These are phyloP conservation scores for Paecilomyces sp. DNA, from an alignment of 2,329 filamentous ascomycete species.

Conservation along the genomic window DNA sequence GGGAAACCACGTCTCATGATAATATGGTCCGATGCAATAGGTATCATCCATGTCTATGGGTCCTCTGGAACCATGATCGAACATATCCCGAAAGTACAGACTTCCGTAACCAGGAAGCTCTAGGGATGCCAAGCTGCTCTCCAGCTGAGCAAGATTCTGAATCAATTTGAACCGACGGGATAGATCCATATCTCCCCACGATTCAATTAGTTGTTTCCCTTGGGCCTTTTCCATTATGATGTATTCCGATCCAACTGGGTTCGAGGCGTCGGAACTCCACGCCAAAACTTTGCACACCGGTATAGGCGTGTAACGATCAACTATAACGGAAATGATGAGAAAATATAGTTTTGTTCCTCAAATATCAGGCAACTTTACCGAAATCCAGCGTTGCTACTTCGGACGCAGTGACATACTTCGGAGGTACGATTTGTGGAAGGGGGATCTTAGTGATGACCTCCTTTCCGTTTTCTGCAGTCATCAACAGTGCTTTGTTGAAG, in stretches of 20 bases:
- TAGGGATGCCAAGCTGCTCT: constrained; percentile 16
- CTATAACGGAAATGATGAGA: constrained; percentile 5
- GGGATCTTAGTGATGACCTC: constrained; percentile 18
- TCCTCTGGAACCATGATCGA: not conserved
- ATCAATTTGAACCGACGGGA: constrained; percentile 17
- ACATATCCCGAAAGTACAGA: constrained; percentile 18
- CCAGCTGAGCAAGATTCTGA: constrained; percentile 16
- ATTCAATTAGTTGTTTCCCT: constrained; percentile 18
- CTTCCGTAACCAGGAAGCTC: constrained; percentile 21
- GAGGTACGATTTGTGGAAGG: constrained; percentile 10
- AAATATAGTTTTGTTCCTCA: not conserved
- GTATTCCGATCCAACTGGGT: constrained; percentile 26
- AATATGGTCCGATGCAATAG: constrained; percentile 10
- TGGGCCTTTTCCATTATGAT: constrained; percentile 28
- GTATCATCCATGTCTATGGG: constrained; percentile 6
- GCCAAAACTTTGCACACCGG: constrained; percentile 21
- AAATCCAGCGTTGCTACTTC: constrained; percentile 17
- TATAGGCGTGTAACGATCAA: constrained; percentile 11
- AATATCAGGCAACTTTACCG: constrained; percentile 6
- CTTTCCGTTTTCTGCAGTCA: constrained; percentile 14
- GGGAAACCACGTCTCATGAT: constrained; percentile 6
- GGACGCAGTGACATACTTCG: constrained; percentile 14
- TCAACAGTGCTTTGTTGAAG: constrained; percentile 18
- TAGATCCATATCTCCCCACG: constrained; percentile 22
- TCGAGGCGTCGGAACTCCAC: constrained; percentile 18